phyloP scores from a whole-genome alignment of 805 yeast genomes.

The Naumovozyma castellii region DNA sequence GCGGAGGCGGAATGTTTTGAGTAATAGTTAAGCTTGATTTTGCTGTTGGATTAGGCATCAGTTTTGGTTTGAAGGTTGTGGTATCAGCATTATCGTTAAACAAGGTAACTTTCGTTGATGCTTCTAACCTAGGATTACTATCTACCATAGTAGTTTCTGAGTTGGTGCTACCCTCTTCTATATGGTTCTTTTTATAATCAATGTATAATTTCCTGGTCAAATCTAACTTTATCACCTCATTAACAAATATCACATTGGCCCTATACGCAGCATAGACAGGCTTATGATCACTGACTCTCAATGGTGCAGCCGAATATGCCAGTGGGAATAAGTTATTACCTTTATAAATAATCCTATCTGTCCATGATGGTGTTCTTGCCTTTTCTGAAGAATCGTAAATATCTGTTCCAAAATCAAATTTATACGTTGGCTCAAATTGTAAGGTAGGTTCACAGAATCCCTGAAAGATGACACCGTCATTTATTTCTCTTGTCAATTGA shows the following conservation, averaged over 20 bases:
- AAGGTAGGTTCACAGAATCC: conserved; percentile 70
- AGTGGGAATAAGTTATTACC: conserved; percentile 51
- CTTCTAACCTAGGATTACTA: too few species aligned
- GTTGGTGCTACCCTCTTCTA: too few species aligned
- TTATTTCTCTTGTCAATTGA: conserved; percentile 70
- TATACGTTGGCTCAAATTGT: conserved; percentile 81
- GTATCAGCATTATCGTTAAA: too few species aligned
- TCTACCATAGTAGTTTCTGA: too few species aligned
- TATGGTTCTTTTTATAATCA: conserved; percentile 35
- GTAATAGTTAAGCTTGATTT: too few species aligned
- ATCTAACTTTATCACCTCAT: conserved; percentile 48
- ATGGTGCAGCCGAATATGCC: conserved; percentile 56
- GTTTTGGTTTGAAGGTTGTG: too few species aligned
- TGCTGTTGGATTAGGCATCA: too few species aligned
- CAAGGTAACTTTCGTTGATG: too few species aligned
- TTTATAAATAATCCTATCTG: conserved; percentile 71
- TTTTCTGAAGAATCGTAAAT: conserved; percentile 84
- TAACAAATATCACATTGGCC: conserved; percentile 58
- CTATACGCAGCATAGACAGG: conserved; percentile 81
- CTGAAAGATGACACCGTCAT: conserved; percentile 58
- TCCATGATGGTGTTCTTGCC: conserved; percentile 92
- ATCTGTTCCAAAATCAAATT: conserved; percentile 76
- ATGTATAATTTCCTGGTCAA: conserved; percentile 52
- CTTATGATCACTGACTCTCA: conserved; percentile 76
- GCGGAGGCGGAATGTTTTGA: not conserved